Percentiles rank a stretch among this genome's conserved stretches.
These are phyloP conservation scores for Avicennia marina DNA, from an alignment of 257 asterid species.

Conservation along the genomic window DNA sequence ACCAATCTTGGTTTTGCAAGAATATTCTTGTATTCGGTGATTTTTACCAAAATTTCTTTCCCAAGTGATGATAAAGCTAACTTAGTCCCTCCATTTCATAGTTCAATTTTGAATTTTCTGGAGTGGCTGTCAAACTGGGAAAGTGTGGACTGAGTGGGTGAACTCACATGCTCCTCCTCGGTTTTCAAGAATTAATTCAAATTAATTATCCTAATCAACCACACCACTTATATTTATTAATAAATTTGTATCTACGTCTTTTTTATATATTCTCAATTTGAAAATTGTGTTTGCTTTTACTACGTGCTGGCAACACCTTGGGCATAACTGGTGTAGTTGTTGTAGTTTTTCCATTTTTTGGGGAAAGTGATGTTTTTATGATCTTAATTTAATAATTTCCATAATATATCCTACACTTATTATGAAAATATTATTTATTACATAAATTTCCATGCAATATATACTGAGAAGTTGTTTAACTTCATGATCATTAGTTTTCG, in stretches of 20 bases:
- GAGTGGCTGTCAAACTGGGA: constrained; percentile 24
- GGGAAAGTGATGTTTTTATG: background rate
- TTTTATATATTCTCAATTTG: constrained; percentile 6
- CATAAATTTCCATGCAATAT: no score
- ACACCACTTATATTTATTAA: background rate
- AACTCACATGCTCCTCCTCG: constrained; percentile 40
- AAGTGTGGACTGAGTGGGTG: constrained; percentile 25
- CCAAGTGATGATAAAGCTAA: background rate
- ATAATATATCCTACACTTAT: background rate
- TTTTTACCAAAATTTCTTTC: background rate
- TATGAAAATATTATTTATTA: no score
- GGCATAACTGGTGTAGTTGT: background rate
- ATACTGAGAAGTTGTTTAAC: no score
- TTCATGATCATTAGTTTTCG: no score
- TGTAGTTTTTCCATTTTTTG: background rate
- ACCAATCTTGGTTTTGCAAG: background rate
- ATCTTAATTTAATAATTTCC: background rate
- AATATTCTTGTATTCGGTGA: constrained; percentile 35
- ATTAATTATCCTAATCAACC: constrained; percentile 7
- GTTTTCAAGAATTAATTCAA: constrained; percentile 24
- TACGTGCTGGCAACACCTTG: constrained; percentile 39
- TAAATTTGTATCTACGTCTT: background rate
- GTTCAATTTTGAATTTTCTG: constrained; percentile 14
- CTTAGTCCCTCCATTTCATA: background rate
- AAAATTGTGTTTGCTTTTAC: constrained; percentile 16